Conservation (phyloP, 2,329 filamentous ascomycete genomes). For the Colletotrichum incanum region DNA sequence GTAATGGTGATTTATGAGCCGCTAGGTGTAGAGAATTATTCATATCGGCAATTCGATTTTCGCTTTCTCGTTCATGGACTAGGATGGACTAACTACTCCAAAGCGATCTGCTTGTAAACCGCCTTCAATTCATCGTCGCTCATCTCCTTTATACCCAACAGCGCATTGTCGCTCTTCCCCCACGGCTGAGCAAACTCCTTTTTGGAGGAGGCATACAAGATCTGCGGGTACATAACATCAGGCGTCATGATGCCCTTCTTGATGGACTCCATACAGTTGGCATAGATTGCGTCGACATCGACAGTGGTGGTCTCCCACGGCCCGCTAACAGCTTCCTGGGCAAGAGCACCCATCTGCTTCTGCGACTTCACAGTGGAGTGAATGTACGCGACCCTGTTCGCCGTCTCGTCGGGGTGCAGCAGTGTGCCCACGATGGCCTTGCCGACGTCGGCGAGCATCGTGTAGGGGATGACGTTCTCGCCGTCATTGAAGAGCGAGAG, state of each 20-base stretch:
- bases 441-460: conserved; percentile 48
- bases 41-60: not conserved
- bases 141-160: conserved; percentile 45
- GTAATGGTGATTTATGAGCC: not conserved
- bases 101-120: conserved; percentile 40
- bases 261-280: conserved; percentile 42
- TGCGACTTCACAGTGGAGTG: conserved; percentile 46
- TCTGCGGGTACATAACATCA: conserved; percentile 43
- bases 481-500: conserved; percentile 48
- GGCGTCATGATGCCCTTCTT: conserved; percentile 44
- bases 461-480: conserved; percentile 45
- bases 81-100: conserved; percentile 11
- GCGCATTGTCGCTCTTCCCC: conserved; percentile 45
- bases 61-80: not conserved
- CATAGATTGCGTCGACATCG: conserved; percentile 43
- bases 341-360: conserved; percentile 45
- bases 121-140: conserved; percentile 45
- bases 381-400: conserved; percentile 48
- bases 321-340: conserved; percentile 42
- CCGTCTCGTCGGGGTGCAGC: conserved; percentile 48
- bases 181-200: conserved; percentile 38
- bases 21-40: not conserved
- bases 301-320: conserved; percentile 43
- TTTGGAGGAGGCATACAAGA: conserved; percentile 43
- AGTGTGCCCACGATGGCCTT: conserved; percentile 48